Evolutionary conservation across 164 flowering plant genomes (phyloP), one percentile per base, ranked within the genome.

Genomic region (grape (Vitis vinifera)): DNA sequence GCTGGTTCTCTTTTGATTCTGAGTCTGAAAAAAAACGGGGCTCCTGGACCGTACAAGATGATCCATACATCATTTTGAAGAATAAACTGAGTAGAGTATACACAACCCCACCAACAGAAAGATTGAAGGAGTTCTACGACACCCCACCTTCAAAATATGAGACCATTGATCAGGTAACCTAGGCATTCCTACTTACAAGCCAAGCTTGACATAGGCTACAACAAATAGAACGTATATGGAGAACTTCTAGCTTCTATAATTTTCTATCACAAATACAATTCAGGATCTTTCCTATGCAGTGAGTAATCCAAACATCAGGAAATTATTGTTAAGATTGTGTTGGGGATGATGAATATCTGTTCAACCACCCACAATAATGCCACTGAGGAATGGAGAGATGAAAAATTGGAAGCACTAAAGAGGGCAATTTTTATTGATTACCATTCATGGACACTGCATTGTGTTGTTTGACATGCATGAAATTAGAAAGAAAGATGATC

Each of bases 141-240:
- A 88, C 93, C 6, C 44, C 87, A 6, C 97, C 98, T 63, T 85
- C 97, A 0, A 94, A 94, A 75, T 94, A 87, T 72, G 96, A 94
- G 72, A 80, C 85, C 30, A 76, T 91, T 47, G 94, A 91, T 83
- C 94, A 94, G 98, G 97, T 94, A 80, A 48, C 17, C 0, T n/a
- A 37, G 2, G 10, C 12, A 10, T n/a, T 57, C 4, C 9, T 48
- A 37, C 8, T 9, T 16, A 9, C n/a, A 37, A 37, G 44, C 44
- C 44, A 37, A 37, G 44, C 44, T 3, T 37, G 44, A 37, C 44
- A 37, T 14, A 9, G 4, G 14, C 55, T 23, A 8, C 48, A 6
- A 29, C 14, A 55, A 61, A 55, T 47, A 5, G 66, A 10, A 63
- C 14, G 49, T 16, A 47, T 63, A 9, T 63, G 13, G 14, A 63